Evolutionary conservation across 2,329 filamentous ascomycete genomes (phyloP), one percentile per base, ranked within the genome.

Genomic region (Pseudonectria buxi): DNA sequence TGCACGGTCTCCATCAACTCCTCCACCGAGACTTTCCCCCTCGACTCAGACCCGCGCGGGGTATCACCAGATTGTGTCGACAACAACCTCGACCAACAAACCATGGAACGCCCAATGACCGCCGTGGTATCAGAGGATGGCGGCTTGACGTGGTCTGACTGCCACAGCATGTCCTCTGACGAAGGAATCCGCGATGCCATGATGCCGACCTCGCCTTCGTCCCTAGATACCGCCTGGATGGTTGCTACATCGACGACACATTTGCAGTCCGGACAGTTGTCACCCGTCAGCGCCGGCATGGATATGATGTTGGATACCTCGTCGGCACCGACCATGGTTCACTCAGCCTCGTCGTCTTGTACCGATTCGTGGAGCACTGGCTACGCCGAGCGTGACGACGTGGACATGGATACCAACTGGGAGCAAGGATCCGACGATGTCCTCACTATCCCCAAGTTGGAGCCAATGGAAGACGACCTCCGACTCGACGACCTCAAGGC

Each of bases 381-480:
- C 34, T 67, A 62, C 44, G 58, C 56, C 36, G 61, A 67, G 2
- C 53, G 47, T 28, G 58, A 62, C 11, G 61, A 61, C 33, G 47
- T 50, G 27, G 62, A 68, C 14, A 59, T 64, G 24, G 67, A 71
- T 22, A 53, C 58, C 35, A 54, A 59, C 26, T 74, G 70, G 71
- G 69, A 74, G 28, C 65, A 63, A 22, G 58, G 52, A 28, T 61
- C 65, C 5, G 67, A 70, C 34, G 67, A 71, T 26, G 55, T 63
- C 26, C 46, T 71, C 30, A 50, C 68, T 11, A 56, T 72, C 7
- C 72, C 73, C 7, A 81, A 81, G 53, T 47, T 74, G 10, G 76
- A 80, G 46, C 73, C 74, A 3, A 41, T 64, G 31, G 76, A 80
- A 31, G 71, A 79, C 39, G 69, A 71, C 38, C 64, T 77, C 40